phyloP scores from a whole-genome alignment of 2,329 filamentous ascomycete species.

The Emergomyces pasteurianus region DNA sequence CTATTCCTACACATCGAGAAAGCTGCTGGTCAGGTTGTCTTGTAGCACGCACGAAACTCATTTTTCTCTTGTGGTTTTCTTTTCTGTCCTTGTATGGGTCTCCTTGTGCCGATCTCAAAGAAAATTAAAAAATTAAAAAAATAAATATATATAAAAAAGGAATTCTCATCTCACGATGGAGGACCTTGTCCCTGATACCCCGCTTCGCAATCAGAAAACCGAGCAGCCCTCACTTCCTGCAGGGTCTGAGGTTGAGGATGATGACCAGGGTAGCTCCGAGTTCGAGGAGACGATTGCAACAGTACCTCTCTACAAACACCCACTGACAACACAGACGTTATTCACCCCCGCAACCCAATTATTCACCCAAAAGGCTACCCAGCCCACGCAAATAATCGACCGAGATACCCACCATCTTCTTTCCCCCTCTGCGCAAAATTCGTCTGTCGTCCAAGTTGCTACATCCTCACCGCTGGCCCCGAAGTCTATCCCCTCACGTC shows the following conservation, averaged over 20 bases:
- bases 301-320: conserved; percentile 26
- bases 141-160: no score
- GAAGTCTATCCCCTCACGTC: conserved; percentile 30
- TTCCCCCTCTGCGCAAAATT: conserved; percentile 19
- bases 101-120: neutral
- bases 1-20: neutral
- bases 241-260: conserved; percentile 10
- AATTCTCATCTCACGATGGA: conserved; percentile 20
- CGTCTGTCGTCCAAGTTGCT: conserved; percentile 59
- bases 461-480: conserved; percentile 70
- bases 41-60: neutral
- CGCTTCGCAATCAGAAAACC: conserved; percentile 24
- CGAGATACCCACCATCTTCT: conserved; percentile 21
- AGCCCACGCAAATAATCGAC: conserved; percentile 49
- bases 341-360: conserved; percentile 38
- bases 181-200: conserved; percentile 30
- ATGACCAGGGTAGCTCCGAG: conserved; percentile 18
- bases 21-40: neutral
- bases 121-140: neutral
- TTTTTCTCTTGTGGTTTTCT: neutral
- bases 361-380: conserved; percentile 41
- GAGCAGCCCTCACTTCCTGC: conserved; percentile 13
- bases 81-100: no score
- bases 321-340: conserved; percentile 20
- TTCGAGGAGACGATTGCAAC: conserved; percentile 40